These are phyloP conservation scores for Phragmites australis DNA, from an alignment of 176 grass and related monocot species.

Conservation along the genomic window DNA sequence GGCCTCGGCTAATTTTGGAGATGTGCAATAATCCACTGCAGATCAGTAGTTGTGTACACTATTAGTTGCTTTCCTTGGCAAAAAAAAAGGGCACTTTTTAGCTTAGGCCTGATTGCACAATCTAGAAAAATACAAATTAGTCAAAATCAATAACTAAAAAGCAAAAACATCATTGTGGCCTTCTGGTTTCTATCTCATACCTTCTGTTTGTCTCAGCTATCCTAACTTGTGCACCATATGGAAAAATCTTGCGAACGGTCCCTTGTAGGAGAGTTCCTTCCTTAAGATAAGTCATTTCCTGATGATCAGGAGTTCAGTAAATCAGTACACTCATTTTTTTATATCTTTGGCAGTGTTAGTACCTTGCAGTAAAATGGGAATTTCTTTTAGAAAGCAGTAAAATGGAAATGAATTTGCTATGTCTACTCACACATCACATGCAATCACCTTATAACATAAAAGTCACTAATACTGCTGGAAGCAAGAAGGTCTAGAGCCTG, in stretches of 20 bases:
- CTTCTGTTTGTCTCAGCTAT: constrained; percentile 77
- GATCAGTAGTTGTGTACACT: neutral
- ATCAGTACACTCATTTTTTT: neutral
- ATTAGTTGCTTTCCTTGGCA: constrained; percentile 11
- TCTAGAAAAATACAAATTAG: neutral
- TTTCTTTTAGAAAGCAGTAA: neutral
- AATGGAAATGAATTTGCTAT: neutral
- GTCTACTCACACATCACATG: neutral
- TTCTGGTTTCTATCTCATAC: constrained; percentile 35
- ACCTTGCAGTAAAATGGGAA: constrained; percentile 7
- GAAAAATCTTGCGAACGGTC: constrained; percentile 65
- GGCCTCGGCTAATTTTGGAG: constrained; percentile 70
- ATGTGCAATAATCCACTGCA: constrained; percentile 90
- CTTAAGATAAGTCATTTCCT: constrained; percentile 84
- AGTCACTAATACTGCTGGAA: neutral
- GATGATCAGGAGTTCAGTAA: constrained; percentile 8
- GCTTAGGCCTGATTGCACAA: neutral
- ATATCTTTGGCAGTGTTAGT: constrained; percentile 3
- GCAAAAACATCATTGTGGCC: neutral
- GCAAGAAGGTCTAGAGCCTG: neutral
- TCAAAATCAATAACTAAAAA: constrained; percentile 10
- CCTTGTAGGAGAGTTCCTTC: constrained; percentile 89
- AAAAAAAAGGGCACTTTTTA: constrained; percentile 17
- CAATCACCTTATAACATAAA: constrained; percentile 9
- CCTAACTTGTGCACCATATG: constrained; percentile 74